Base-by-base conservation (phyloP, 2,329 filamentous ascomycete species). In the Aschersonia sp. region DNA sequence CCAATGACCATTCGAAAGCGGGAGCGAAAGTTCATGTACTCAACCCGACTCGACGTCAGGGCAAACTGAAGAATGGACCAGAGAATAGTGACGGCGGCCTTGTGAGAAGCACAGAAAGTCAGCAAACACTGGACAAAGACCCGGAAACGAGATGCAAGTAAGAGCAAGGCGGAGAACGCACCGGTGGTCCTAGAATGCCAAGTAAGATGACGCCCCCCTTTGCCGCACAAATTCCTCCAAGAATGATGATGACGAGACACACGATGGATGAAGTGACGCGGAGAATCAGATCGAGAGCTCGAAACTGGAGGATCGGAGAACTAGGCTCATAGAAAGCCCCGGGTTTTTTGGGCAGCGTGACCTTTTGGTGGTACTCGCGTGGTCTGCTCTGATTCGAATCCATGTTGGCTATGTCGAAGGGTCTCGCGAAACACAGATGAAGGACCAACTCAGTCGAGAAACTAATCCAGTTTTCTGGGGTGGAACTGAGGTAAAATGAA, bases 11-110 rank as follows among this genome's bases (percentile, higher is more conserved):
- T 49, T 32, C 48, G 40, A 22, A 49, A 47, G 32, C 44, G 48
- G 22, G 48, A 49, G 14, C 45, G 48, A 43, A 49, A 47, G 48
- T 49, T 49, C 39, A 49, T 44, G 45, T 47, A 47, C 43, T 49
- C 48, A 30, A 45, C 44, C 12, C 41, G 39, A 6, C 45, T 39
- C 5, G 32, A 22, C 31, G 48, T 47, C 39, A 47, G 35, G 29
- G 30, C 37, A 11, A 47, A 45, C 30, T 49, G 48, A 4, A 47
- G n/a, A 12, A 49, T n/a, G 9, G 48, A 49, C 48, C 48, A 49
- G 32, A 49, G 9, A 12, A 49, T 45, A 1, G 45, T 41, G 8
- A 40, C 44, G 2, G 43, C 48, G 3, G 48, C 48, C 48, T 49
- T 29, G 11, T 32, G 6, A 41, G 29, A 5, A 39, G 29, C 6